Base-by-base conservation (phyloP, 164 flowering plant genomes). In the Piper betle region DNA sequence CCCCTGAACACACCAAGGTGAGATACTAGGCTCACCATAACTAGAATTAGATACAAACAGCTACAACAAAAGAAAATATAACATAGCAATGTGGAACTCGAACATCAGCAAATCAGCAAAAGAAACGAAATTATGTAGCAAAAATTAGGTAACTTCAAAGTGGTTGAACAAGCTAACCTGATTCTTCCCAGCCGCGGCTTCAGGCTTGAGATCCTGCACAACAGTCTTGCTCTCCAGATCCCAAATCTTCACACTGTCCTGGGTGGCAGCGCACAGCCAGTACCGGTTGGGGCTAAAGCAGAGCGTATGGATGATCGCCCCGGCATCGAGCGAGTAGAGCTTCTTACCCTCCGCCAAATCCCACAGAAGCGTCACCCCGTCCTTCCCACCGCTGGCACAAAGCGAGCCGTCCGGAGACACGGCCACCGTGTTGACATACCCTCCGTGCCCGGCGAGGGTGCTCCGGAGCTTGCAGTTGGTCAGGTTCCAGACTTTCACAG, bases 251-350 rank as follows among this genome's bases (percentile, higher is more conserved):
- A 89, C 79, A 43, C 86, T 69, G 1, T 74, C 46, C 82, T 89
- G 86, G 0, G 96, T 89, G 0, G 96, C 96, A 3, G 96, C 97
- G 43, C 97, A 89, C 1, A 89, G 81, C 97, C 97, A 90, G 69
- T 90, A 90, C 79, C 92, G 79, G 55, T 90, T 90, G 0, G 95
- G 95, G 57, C 97, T 90, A 68, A 90, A 90, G 66, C 97, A 90
- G 12, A 90, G 73, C 2, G 97, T 65, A 48, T 90, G 85, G 62
- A 89, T 84, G 3, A 89, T 82, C 0, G 80, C 69, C 0, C 87
- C 86, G 13, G 93, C 92, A 57, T 87, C 97, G 13, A 89, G 75
- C 1, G 83, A 77, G 64, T 89, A 89, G 1, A 89, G 72, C 74
- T 64, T 79, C 84, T 86, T 89, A 1, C 96, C 93, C 74, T 89